phyloP scores from a whole-genome alignment of 2,329 filamentous ascomycete species.

The Ilyonectria destructans region DNA sequence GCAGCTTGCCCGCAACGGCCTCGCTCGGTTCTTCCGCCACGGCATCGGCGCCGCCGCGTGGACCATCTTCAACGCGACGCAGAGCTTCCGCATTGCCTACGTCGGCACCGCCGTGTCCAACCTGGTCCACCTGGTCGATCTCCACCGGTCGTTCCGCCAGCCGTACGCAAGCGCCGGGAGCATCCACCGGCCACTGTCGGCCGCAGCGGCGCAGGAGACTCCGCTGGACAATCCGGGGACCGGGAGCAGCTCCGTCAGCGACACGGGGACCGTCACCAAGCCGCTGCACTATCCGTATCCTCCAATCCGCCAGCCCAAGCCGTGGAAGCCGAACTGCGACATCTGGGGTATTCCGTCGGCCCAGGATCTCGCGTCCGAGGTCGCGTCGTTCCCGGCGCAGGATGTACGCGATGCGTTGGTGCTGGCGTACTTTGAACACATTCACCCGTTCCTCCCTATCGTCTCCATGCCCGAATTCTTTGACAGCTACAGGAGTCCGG shows the following conservation, averaged over 20 bases:
- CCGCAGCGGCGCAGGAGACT: slow-evolving; percentile 34
- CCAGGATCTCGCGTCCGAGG: slow-evolving; percentile 42
- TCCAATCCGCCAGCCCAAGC: slow-evolving; percentile 44
- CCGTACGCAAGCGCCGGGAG: slow-evolving; percentile 39
- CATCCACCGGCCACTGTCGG: slow-evolving; percentile 28
- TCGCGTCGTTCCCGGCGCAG: slow-evolving; percentile 45
- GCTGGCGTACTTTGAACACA: slow-evolving; percentile 45
- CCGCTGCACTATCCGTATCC: slow-evolving; percentile 47
- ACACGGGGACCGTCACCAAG: slow-evolving; percentile 22
- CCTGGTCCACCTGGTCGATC: slow-evolving; percentile 42
- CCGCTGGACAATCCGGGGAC: slow-evolving; percentile 28
- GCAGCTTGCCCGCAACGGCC: slow-evolving; percentile 43
- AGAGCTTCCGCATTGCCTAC: slow-evolving; percentile 49
- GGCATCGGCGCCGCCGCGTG: slow-evolving; percentile 46
- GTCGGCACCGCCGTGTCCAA: slow-evolving; percentile 48
- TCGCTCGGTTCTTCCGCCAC: slow-evolving; percentile 46
- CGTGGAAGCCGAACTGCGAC: slow-evolving; percentile 42
- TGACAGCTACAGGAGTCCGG: slow-evolving; percentile 40
- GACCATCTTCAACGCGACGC: slow-evolving; percentile 45
- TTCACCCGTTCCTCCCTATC: slow-evolving; percentile 46
- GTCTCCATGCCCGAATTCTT: slow-evolving; percentile 47
- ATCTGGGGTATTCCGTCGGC: slow-evolving; percentile 42
- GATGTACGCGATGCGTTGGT: slow-evolving; percentile 47
- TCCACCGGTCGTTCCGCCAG: slow-evolving; percentile 45
- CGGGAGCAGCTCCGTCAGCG: slow-evolving; percentile 36